A percentile compares a stretch with the other conserved stretches of the same genome.
These are phyloP conservation scores for Colletotrichum endophyticum DNA, from an alignment of 2,329 filamentous ascomycete species.

Conservation along the genomic window DNA sequence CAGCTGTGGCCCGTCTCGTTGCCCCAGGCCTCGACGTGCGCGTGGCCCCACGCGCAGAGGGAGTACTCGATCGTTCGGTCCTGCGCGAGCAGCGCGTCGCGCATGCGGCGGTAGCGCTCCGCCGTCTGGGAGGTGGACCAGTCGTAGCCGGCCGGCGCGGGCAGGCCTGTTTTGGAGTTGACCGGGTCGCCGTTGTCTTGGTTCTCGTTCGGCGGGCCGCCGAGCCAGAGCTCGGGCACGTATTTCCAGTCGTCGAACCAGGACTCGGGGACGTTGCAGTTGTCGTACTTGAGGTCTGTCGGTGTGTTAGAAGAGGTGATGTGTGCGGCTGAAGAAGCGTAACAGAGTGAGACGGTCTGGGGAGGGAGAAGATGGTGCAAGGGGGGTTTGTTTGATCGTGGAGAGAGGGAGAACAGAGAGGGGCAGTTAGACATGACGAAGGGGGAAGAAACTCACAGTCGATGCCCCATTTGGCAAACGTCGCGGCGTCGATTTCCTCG, in stretches of 20 bases:
- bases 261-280: conserved; percentile 48
- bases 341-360: background rate
- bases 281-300: conserved; percentile 61
- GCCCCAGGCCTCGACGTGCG: conserved; percentile 55
- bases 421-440: background rate
- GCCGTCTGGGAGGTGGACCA: conserved; percentile 52
- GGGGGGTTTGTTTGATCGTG: background rate
- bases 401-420: background rate
- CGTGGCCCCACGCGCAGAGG: conserved; percentile 59
- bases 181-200: conserved; percentile 25
- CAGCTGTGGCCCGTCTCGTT: conserved; percentile 51
- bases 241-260: conserved; percentile 40
- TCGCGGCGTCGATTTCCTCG: conserved; percentile 61
- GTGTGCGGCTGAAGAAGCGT: background rate
- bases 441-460: conserved; percentile 45
- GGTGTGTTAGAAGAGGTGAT: background rate
- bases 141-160: conserved; percentile 53
- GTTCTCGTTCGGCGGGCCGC: conserved; percentile 33
- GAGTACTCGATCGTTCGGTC: conserved; percentile 53
- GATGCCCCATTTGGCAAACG: conserved; percentile 63
- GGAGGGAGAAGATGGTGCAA: background rate
- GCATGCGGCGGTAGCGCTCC: conserved; percentile 53
- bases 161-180: conserved; percentile 34
- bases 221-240: conserved; percentile 26
- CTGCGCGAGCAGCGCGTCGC: conserved; percentile 51